These are phyloP conservation scores for Phragmites australis DNA, from an alignment of 176 grass and related monocot genomes.

Conservation along the genomic window DNA sequence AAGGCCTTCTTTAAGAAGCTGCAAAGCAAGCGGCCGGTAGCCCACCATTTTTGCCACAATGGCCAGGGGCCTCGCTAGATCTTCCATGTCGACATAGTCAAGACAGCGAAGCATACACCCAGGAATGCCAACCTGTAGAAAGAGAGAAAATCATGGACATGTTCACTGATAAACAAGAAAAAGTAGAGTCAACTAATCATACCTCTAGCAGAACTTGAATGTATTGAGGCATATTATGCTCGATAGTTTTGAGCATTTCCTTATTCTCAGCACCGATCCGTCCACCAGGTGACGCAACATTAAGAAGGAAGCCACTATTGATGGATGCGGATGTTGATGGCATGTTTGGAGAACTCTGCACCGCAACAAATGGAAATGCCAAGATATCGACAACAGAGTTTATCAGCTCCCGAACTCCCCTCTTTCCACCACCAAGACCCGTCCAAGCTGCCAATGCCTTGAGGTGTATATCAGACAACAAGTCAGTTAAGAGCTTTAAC, in stretches of 20 bases:
- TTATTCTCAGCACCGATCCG: constrained; percentile 76
- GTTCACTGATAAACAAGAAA: constrained; percentile 13
- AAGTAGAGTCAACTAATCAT: neutral
- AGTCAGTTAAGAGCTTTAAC: constrained; percentile 65
- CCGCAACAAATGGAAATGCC: constrained; percentile 94
- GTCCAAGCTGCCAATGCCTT: constrained; percentile 64
- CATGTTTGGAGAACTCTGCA: constrained; percentile 86
- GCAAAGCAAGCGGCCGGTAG: constrained; percentile 66
- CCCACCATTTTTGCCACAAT: constrained; percentile 96
- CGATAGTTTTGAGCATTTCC: constrained; percentile 77
- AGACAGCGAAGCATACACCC: constrained; percentile 64
- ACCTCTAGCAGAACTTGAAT: constrained; percentile 84
- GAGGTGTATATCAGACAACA: constrained; percentile 71
- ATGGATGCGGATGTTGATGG: constrained; percentile 77
- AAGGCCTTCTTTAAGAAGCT: constrained; percentile 89
- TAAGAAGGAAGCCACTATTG: constrained; percentile 93
- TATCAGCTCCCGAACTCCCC: constrained; percentile 73
- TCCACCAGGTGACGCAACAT: constrained; percentile 68
- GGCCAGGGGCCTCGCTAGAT: constrained; percentile 73
- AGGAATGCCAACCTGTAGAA: constrained; percentile 64
- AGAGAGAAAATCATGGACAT: constrained; percentile 31
- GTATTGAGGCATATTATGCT: constrained; percentile 71
- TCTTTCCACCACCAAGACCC: constrained; percentile 82
- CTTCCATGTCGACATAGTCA: constrained; percentile 69
- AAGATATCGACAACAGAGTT: constrained; percentile 87